Percentiles rank a stretch among this genome's conserved stretches.
phyloP scores from a whole-genome alignment of 768 basidiomycete genomes.

The Trametes punicea region DNA sequence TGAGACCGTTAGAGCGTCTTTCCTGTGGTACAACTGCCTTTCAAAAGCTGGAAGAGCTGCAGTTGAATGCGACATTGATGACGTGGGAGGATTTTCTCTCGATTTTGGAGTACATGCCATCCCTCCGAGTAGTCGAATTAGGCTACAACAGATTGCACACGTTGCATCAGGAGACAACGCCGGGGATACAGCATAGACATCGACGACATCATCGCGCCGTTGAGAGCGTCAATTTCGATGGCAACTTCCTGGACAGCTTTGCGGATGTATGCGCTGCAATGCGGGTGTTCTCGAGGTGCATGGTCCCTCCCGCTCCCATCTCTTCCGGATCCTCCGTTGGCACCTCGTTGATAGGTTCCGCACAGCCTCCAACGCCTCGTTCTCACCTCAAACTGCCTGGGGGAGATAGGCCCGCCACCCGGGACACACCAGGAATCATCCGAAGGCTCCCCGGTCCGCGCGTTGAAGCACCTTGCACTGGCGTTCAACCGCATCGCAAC shows the following conservation, averaged over 20 bases:
- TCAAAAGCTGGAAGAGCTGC: constrained; percentile 54
- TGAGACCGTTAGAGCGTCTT: constrained; percentile 40
- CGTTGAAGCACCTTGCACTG: constrained; percentile 58
- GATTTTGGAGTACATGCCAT: constrained; percentile 52
- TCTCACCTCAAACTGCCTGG: constrained; percentile 60
- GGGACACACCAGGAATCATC: not conserved
- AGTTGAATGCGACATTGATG: constrained; percentile 70
- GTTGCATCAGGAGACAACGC: constrained; percentile 21
- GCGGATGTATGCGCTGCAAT: constrained; percentile 43
- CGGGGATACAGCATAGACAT: constrained; percentile 57
- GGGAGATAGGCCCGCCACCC: constrained; percentile 33
- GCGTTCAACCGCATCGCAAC: constrained; percentile 53
- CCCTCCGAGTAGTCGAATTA: constrained; percentile 55
- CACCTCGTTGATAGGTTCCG: constrained; percentile 1
- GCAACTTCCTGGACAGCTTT: constrained; percentile 64
- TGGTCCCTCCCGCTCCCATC: not conserved
- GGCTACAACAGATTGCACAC: constrained; percentile 61
- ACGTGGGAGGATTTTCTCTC: constrained; percentile 64
- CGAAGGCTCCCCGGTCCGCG: constrained; percentile 23
- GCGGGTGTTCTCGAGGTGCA: constrained; percentile 43
- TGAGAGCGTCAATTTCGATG: constrained; percentile 63
- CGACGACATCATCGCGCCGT: constrained; percentile 68
- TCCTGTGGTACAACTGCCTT: constrained; percentile 42
- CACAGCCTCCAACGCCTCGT: constrained; percentile 62
- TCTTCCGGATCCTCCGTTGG: not conserved